Evolutionary conservation across 768 basidiomycete species (phyloP).

Genomic region (Naganishia kalamii): DNA sequence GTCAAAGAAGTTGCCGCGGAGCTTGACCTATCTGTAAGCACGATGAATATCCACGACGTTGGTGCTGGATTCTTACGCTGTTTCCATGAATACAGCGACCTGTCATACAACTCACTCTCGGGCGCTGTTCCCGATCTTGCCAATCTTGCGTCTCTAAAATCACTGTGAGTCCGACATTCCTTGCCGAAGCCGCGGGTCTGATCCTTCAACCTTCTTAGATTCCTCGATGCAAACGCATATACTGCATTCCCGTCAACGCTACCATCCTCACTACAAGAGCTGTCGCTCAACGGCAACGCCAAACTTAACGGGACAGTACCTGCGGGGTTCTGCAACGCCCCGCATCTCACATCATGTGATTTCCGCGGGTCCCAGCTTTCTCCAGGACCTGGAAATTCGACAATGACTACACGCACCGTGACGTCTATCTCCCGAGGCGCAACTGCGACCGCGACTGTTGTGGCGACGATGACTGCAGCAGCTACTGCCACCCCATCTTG

Average conservation of each 20-base stretch:
- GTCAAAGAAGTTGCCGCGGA: slow-evolving; percentile 29
- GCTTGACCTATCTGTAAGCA: slow-evolving; percentile 42
- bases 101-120: slow-evolving; percentile 42
- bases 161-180: slow-evolving; percentile 32
- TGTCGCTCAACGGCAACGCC: slow-evolving; percentile 41
- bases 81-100: slow-evolving; percentile 29
- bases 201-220: slow-evolving; percentile 19
- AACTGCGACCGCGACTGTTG: not conserved
- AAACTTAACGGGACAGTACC: slow-evolving; percentile 37
- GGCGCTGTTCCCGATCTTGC: slow-evolving; percentile 36
- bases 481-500: slow-evolving; percentile 18
- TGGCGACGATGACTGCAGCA: slow-evolving; percentile 1
- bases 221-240: slow-evolving; percentile 40
- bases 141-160: slow-evolving; percentile 29
- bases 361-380: slow-evolving; percentile 33
- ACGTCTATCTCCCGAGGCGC: not conserved
- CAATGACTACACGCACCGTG: slow-evolving; percentile 13
- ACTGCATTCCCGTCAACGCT: slow-evolving; percentile 34
- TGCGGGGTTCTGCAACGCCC: slow-evolving; percentile 28
- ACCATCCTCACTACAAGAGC: slow-evolving; percentile 33
- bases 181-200: not conserved
- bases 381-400: slow-evolving; percentile 1
- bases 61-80: not conserved
- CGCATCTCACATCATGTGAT: slow-evolving; percentile 37
- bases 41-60: not conserved